Evolutionary conservation across 352 stramenopile genomes (phyloP), one percentile per base, ranked within the genome.

Genomic region (Peronospora destructor): DNA sequence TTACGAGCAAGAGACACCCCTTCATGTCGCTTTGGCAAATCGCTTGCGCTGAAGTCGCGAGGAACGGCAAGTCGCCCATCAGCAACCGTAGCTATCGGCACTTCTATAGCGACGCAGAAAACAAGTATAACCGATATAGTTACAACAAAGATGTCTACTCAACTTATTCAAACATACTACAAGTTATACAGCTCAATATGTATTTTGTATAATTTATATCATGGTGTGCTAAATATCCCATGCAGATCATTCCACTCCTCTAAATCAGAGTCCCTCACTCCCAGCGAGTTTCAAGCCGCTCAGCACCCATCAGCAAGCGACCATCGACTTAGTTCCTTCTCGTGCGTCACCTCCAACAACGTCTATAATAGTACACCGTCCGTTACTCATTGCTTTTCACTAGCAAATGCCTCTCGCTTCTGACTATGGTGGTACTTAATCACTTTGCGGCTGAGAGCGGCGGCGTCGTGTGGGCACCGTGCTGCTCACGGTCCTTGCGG

Each of bases 401-500:
- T 37, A 4, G 2, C 4, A 37, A 28, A 17, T n/a, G 19, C 45
- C 25, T 34, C 30, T 34, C 30, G 9, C 8, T n/a, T 34, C 30
- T 34, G 30, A 13, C 37, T 30, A 2, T 30, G 4, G 2, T 30
- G 5, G 2, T 13, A 17, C 14, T 30, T 33, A 21, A 21, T 71
- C 62, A 71, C 45, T 71, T 71, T 39, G 49, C 58, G 23, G 58
- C 62, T 8, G 62, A 71, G 29, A 71, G 62, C 21, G 57, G 53
- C 1, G 57, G 57, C 26, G 57, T 49, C 37, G 62, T 41, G 58
- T 71, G 57, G 4, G 62, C 57, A 39, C 57, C 62, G 42, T 66
- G 49, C 38, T 71, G 62, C 45, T 80, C 70, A 40, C 70, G 70
- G 58, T 80, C 70, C 59, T 77, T 77, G 43, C 66, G 70, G 51